phyloP scores from a whole-genome alignment of 2,329 filamentous ascomycete genomes.

The Calonectria crousiana region DNA sequence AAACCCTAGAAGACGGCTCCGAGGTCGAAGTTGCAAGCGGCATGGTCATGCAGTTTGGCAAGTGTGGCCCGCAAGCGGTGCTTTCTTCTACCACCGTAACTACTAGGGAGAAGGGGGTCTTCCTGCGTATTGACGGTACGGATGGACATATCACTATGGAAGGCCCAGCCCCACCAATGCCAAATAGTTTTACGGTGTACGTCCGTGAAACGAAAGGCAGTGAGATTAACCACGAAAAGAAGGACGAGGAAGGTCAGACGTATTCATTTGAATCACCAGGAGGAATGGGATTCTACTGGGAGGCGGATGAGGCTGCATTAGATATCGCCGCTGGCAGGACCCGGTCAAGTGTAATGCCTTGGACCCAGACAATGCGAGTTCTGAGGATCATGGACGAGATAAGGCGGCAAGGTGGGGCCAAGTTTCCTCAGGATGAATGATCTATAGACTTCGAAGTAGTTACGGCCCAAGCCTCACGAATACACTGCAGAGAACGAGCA shows the following conservation, averaged over 20 bases:
- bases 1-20: neutral
- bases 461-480: too few relatives aligned
- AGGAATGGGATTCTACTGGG: conserved; percentile 55
- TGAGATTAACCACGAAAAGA: neutral
- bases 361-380: conserved; percentile 56
- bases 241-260: neutral
- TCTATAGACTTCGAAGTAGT: too few relatives aligned
- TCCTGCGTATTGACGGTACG: neutral
- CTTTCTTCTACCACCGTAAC: neutral
- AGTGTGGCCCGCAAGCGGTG: neutral
- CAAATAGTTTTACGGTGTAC: neutral
- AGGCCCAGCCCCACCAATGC: neutral
- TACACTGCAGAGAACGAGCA: too few relatives aligned
- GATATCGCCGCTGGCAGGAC: conserved; percentile 51
- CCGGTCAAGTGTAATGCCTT: conserved; percentile 56
- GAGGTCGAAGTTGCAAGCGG: neutral
- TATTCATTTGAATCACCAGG: neutral
- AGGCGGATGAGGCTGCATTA: conserved; percentile 55
- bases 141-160: neutral
- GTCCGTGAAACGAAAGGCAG: neutral
- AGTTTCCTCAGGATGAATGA: conserved; percentile 40
- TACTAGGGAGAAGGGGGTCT: neutral
- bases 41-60: neutral
- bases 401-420: conserved; percentile 45
- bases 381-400: conserved; percentile 61